Conservation (phyloP, 2,329 filamentous ascomycete genomes). For the Fusarium verticillioides region DNA sequence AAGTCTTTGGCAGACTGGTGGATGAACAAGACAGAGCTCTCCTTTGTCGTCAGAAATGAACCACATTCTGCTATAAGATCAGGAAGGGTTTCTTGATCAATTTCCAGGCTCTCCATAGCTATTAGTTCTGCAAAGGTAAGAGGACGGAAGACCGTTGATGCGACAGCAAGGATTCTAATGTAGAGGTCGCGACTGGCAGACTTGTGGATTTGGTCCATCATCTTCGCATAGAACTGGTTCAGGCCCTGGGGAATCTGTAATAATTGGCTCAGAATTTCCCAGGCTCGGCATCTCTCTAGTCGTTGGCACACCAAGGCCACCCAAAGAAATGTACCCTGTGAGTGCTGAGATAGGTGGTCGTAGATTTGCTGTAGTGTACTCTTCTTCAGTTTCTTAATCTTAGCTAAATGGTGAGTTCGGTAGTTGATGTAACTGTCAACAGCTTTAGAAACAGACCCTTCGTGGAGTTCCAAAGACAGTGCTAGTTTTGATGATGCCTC, state of each 20-base stretch:
- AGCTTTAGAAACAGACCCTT: slow-evolving; percentile 47
- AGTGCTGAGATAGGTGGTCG: neutral
- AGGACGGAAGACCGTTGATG: neutral
- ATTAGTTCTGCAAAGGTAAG: neutral
- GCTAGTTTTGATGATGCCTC: slow-evolving; percentile 28
- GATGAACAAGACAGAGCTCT: rapidly evolving
- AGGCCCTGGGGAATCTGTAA: rapidly evolving
- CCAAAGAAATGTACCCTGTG: slow-evolving; percentile 48
- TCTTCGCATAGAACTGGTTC: rapidly evolving
- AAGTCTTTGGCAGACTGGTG: neutral
- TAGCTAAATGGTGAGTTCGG: slow-evolving; percentile 37
- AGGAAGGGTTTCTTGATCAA: rapidly evolving
- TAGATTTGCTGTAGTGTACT: rapidly evolving
- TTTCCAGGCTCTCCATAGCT: rapidly evolving
- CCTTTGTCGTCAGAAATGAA: neutral
- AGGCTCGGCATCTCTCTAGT: neutral
- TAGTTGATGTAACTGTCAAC: slow-evolving; percentile 52
- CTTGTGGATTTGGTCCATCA: rapidly evolving
- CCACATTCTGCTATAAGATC: neutral
- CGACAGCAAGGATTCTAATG: rapidly evolving
- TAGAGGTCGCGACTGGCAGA: rapidly evolving
- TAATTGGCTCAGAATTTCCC: neutral
- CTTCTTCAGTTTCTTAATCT: rapidly evolving
- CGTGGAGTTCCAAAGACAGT: slow-evolving; percentile 53
- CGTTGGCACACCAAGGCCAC: slow-evolving; percentile 18